A percentile compares a stretch with the other conserved stretches of the same genome.
These are phyloP conservation scores for Leccinum subgranulosum DNA, from an alignment of 768 basidiomycete species.

Conservation along the genomic window DNA sequence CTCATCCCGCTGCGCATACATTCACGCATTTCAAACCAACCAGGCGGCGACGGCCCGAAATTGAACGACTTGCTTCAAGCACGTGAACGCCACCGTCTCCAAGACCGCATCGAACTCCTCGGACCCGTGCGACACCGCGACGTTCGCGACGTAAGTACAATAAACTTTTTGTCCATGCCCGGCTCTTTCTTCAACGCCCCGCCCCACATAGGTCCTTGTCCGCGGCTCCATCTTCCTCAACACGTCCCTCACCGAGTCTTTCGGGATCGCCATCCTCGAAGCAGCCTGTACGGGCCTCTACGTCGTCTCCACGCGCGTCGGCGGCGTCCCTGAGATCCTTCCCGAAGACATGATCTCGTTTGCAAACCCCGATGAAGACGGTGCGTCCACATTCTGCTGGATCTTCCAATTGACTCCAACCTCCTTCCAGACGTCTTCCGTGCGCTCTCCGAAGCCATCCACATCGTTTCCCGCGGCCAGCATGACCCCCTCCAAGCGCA, in stretches of 20 bases:
- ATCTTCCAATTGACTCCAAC: background rate
- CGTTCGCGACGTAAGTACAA: conserved; percentile 66
- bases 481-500: conserved; percentile 80
- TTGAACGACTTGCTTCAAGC: conserved; percentile 93
- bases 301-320: conserved; percentile 90
- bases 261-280: conserved; percentile 96
- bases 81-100: conserved; percentile 85
- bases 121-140: conserved; percentile 79
- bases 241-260: conserved; percentile 93
- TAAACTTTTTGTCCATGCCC: fast-evolving
- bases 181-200: background rate
- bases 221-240: conserved; percentile 92
- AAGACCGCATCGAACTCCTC: conserved; percentile 88
- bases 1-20: background rate
- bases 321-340: conserved; percentile 93
- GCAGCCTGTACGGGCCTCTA: conserved; percentile 94
- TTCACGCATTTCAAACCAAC: background rate
- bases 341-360: conserved; percentile 96
- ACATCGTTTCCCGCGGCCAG: conserved; percentile 57
- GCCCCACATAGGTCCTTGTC: conserved; percentile 62
- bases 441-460: conserved; percentile 78
- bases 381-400: conserved; percentile 40
- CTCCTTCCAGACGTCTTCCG: conserved; percentile 72
- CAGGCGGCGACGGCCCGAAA: conserved; percentile 95
- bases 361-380: conserved; percentile 90